These are phyloP conservation scores for Saccharomycopsis sp. DNA, from an alignment of 805 yeast species.

Conservation along the genomic window DNA sequence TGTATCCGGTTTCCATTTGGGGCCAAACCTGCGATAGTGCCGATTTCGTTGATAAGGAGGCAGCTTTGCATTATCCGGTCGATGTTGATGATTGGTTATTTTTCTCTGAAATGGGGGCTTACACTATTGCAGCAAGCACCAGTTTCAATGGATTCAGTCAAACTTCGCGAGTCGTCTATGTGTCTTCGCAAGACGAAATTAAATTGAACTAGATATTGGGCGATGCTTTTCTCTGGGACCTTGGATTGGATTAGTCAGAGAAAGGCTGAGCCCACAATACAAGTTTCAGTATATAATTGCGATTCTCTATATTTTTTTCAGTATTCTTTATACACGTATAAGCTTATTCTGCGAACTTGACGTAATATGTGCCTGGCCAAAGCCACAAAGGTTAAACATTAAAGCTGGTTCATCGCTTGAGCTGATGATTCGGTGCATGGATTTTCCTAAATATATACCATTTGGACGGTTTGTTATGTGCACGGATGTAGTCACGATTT, in stretches of 20 bases:
- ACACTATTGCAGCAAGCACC: slow-evolving; percentile 89
- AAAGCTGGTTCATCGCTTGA: no score
- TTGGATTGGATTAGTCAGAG: background rate
- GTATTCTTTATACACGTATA: background rate
- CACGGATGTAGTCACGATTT: background rate
- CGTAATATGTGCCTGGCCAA: no score
- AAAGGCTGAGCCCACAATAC: no score
- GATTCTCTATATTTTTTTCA: background rate
- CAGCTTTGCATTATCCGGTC: slow-evolving; percentile 51
- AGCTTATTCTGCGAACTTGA: no score
- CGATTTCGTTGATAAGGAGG: slow-evolving; percentile 63
- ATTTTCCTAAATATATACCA: no score
- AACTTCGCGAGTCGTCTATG: slow-evolving; percentile 53
- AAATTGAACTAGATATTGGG: background rate
- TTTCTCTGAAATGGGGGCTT: slow-evolving; percentile 82
- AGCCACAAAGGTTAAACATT: no score
- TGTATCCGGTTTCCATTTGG: slow-evolving; percentile 64
- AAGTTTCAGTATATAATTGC: background rate
- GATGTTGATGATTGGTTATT: slow-evolving; percentile 89
- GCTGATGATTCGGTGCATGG: no score
- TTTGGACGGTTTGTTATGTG: no score
- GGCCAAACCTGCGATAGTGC: slow-evolving; percentile 98
- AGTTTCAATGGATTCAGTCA: slow-evolving; percentile 83
- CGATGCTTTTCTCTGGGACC: background rate
- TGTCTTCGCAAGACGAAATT: slow-evolving; percentile 38